Evolutionary conservation across 2,329 filamentous ascomycete species (phyloP).

Genomic region (Colletotrichum falcatum): DNA sequence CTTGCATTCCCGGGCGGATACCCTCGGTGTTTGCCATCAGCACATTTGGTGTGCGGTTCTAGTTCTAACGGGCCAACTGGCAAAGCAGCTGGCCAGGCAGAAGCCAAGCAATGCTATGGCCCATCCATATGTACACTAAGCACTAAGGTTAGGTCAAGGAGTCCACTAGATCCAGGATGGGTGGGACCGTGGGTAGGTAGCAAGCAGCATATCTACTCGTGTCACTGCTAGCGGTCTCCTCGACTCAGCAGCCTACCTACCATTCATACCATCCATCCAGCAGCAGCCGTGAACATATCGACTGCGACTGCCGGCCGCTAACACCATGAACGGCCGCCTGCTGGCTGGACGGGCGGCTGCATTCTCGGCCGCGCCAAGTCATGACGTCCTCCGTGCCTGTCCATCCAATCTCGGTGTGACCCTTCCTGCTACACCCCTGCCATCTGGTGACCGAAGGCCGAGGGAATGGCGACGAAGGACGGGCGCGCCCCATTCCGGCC

Average conservation of each 20-base stretch:
- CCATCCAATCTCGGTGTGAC: slow-evolving; percentile 1
- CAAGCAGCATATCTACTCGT: neutral
- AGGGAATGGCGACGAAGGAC: neutral
- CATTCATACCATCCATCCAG: neutral
- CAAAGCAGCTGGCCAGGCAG: slow-evolving; percentile 9
- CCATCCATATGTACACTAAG: neutral
- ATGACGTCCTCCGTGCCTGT: neutral
- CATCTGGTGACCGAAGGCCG: neutral
- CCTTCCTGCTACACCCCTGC: neutral
- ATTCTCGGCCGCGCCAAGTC: slow-evolving; percentile 4
- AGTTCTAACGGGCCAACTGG: neutral
- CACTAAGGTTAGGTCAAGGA: too few species aligned
- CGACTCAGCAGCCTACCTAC: neutral
- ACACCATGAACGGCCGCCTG: neutral
- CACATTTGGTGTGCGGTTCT: slow-evolving; percentile 1
- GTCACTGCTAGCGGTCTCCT: neutral
- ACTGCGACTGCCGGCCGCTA: neutral
- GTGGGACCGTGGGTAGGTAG: too few species aligned
- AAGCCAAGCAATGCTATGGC: neutral
- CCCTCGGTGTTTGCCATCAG: neutral
- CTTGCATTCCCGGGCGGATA: neutral
- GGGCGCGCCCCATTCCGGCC: neutral
- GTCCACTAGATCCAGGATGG: too few species aligned
- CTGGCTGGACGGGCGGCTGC: neutral
- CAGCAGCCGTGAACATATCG: neutral